phyloP scores from a whole-genome alignment of 768 basidiomycete genomes.

The Panus rudis region DNA sequence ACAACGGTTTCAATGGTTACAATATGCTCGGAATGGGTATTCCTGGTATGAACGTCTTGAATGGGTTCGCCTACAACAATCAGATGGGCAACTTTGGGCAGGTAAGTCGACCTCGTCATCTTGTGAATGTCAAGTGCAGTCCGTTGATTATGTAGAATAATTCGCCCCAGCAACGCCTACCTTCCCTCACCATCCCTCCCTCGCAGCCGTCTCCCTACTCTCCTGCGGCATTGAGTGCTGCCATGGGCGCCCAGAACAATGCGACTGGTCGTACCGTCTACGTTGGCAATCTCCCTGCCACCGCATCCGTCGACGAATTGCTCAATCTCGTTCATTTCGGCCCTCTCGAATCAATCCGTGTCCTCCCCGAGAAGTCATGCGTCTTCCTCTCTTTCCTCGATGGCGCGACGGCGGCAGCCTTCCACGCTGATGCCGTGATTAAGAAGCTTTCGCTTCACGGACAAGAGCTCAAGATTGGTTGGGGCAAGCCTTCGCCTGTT shows the following conservation, averaged over 20 bases:
- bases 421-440: constrained; percentile 94
- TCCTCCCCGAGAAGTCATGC: constrained; percentile 94
- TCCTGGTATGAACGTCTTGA: constrained; percentile 65
- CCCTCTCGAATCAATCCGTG: constrained; percentile 89
- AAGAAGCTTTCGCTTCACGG: constrained; percentile 91
- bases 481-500: constrained; percentile 92
- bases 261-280: constrained; percentile 86
- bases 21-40: constrained; percentile 79
- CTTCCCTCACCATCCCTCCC: constrained; percentile 62
- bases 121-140: constrained; percentile 7
- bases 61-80: constrained; percentile 62
- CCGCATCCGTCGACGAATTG: constrained; percentile 95
- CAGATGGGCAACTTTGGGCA: constrained; percentile 69
- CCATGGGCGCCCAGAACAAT: constrained; percentile 53
- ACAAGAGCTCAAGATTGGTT: constrained; percentile 97
- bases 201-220: constrained; percentile 71
- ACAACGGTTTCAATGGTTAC: constrained; percentile 59
- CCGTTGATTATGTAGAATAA: neutral
- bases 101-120: constrained; percentile 28
- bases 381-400: constrained; percentile 99
- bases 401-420: constrained; percentile 85
- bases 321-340: constrained; percentile 98
- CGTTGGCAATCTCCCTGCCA: constrained; percentile 91
- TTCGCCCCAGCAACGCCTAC: constrained; percentile 48
- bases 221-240: constrained; percentile 69